Conservation (phyloP, 1,139 yeast species). For the Scheffersomyces parashehatae region DNA sequence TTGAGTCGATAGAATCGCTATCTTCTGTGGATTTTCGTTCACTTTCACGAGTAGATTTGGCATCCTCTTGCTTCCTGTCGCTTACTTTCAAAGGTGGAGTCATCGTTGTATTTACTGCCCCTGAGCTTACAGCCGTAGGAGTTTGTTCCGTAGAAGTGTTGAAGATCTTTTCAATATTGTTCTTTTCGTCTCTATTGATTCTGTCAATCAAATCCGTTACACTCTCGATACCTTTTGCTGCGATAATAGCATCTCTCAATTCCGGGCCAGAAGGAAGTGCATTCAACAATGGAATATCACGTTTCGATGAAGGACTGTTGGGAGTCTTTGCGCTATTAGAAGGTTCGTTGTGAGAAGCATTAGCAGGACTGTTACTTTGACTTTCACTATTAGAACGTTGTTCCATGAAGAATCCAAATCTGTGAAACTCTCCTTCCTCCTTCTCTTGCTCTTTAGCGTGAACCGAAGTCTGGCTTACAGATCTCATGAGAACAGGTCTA, state of each 20-base stretch:
- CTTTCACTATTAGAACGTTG: conserved; percentile 40
- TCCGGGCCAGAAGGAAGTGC: conserved; percentile 74
- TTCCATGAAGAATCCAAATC: conserved; percentile 75
- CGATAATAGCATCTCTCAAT: conserved; percentile 71
- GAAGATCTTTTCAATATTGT: conserved; percentile 59
- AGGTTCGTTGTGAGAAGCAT: conserved; percentile 6
- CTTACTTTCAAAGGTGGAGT: background rate
- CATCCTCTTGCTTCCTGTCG: conserved; percentile 13
- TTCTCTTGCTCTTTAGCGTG: conserved; percentile 77
- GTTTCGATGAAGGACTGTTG: conserved; percentile 5
- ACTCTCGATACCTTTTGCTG: conserved; percentile 75
- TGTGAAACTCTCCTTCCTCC: conserved; percentile 91
- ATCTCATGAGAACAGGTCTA: conserved; percentile 64
- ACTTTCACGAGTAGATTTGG: conserved; percentile 5
- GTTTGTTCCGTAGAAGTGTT: conserved; percentile 1
- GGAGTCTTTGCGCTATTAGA: conserved; percentile 3
- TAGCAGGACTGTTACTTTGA: background rate
- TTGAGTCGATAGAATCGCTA: conserved; percentile 32
- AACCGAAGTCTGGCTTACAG: conserved; percentile 63
- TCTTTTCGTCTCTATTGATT: conserved; percentile 50
- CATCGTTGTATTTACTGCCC: conserved; percentile 1
- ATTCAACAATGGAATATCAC: conserved; percentile 35
- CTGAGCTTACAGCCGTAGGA: background rate
- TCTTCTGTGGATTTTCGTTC: conserved; percentile 23
- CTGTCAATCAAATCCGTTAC: conserved; percentile 70